Conservation (phyloP, 1,284 basidiomycete species). For the Boletellus deceptivus region DNA sequence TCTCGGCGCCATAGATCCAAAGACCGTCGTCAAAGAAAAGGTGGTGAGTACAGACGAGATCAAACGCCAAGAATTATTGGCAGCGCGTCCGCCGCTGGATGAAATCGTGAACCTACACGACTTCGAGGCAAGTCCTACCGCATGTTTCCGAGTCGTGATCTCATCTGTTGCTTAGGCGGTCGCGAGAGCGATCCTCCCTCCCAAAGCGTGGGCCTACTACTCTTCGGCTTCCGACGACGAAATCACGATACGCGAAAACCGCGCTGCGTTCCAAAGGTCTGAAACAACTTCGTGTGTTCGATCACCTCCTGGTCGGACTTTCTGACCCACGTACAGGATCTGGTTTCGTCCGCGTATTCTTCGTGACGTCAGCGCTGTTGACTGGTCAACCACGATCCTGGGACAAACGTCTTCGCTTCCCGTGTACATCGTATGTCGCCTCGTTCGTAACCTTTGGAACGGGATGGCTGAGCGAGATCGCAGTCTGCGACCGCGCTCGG, state of each 20-base stretch:
- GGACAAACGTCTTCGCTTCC: slow-evolving; percentile 57
- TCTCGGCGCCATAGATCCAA: slow-evolving; percentile 45
- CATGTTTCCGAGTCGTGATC: background rate
- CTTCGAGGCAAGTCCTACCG: slow-evolving; percentile 48
- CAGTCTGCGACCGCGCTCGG: slow-evolving; percentile 52
- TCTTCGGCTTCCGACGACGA: slow-evolving; percentile 64
- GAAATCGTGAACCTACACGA: slow-evolving; percentile 70
- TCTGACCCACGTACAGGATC: slow-evolving; percentile 37
- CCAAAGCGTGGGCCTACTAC: slow-evolving; percentile 67
- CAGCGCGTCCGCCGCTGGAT: slow-evolving; percentile 50
- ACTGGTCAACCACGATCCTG: slow-evolving; percentile 60
- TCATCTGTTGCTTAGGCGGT: slow-evolving; percentile 37
- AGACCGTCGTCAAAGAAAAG: slow-evolving; percentile 44
- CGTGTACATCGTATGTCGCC: slow-evolving; percentile 49
- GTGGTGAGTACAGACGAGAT: slow-evolving; percentile 46
- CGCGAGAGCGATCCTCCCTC: slow-evolving; percentile 50
- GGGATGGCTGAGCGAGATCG: background rate
- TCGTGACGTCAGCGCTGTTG: slow-evolving; percentile 60
- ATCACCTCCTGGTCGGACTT: slow-evolving; percentile 5
- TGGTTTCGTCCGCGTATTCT: slow-evolving; percentile 77
- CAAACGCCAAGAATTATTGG: slow-evolving; percentile 38
- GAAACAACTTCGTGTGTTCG: slow-evolving; percentile 13
- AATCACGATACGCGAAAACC: slow-evolving; percentile 69
- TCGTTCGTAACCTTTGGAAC: slow-evolving; percentile 23
- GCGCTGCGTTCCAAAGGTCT: slow-evolving; percentile 59